Conservation (phyloP, 2,329 filamentous ascomycete genomes). For the Aspergillus pseudoviridinutans region DNA sequence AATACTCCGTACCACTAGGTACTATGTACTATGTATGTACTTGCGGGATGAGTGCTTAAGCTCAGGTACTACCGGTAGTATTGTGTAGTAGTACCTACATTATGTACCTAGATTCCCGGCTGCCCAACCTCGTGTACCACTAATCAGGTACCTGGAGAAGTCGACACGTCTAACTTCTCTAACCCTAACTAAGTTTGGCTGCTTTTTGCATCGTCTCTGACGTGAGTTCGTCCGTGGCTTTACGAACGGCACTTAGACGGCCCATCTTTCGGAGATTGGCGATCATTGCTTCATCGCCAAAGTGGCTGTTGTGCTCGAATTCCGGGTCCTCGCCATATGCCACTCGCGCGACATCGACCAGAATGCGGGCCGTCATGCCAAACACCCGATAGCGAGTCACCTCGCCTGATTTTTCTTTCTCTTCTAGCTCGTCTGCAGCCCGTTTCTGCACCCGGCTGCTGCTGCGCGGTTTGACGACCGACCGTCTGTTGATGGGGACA, state of each 20-base stretch:
- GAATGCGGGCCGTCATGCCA: constrained; percentile 88
- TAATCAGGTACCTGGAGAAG: neutral
- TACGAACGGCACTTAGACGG: constrained; percentile 49
- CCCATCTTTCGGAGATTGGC: constrained; percentile 53
- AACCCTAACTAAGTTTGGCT: constrained; percentile 41
- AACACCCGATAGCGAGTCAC: constrained; percentile 73
- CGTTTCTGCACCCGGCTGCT: constrained; percentile 40
- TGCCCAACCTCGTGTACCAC: neutral
- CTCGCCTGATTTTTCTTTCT: constrained; percentile 44
- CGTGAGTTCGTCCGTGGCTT: constrained; percentile 51
- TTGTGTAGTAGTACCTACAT: neutral
- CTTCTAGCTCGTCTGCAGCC: constrained; percentile 39
- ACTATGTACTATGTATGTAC: neutral
- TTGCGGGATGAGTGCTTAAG: neutral
- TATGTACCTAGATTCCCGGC: neutral
- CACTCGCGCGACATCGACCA: constrained; percentile 81
- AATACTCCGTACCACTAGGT: neutral
- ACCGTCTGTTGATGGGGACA: constrained; percentile 71
- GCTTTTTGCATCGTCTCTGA: constrained; percentile 49
- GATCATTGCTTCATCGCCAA: constrained; percentile 66
- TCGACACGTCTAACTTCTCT: constrained; percentile 8
- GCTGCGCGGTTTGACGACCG: constrained; percentile 57
- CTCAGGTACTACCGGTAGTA: neutral
- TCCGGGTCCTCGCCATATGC: constrained; percentile 80
- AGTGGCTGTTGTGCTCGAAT: constrained; percentile 68